Base-by-base conservation (phyloP, 2,329 filamentous ascomycete species). In the Aspergillus versicolor region DNA sequence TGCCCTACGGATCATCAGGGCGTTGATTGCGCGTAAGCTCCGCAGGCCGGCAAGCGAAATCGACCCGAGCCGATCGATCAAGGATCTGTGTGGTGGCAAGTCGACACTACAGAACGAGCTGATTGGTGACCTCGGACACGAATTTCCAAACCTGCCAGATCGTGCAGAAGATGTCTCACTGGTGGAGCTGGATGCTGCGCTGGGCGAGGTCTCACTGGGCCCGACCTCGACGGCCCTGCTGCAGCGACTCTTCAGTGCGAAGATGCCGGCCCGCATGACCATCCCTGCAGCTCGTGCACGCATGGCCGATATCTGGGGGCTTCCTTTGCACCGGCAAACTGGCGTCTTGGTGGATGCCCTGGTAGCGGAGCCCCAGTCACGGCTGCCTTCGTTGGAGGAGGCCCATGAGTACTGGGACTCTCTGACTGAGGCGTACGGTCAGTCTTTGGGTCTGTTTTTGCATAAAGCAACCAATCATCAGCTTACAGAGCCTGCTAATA, bases 31-130 rank as follows among this genome's bases (percentile, higher is more conserved):
- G 3, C 52, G 46, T n/a, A 54, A 54, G 44, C 44, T 54, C 42
- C 45, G 46, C 34, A 41, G 37, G 44, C 41, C 52, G 24, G 45
- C 38, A 46, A 45, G 24, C 44, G 44, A 55, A 17, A 41, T 55
- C 15, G 37, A 46, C 19, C 15, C 30, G 17, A 42, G 40, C 17
- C 45, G 40, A 19, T 38, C 37, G 7, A 48, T 55, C 37, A 41
- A 42, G 19, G 52, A 43, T 30, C 45, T 55, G 6, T 48, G 44
- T 5, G 52, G 52, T 11, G 52, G 52, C 13, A 44, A 45, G 13
- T 56, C 54, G 6, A 56, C 54, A 1, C 30, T 56, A n/a, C 40
- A 56, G 15, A 56, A 56, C 11, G 54, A 56, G 21, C 30, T 56
- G 21, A 34, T 56, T n/a, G 54, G 54, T 13, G 54, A 56, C 5